Evolutionary conservation across 2,329 filamentous ascomycete genomes (phyloP), one percentile per base, ranked within the genome.

Genomic region (Talaromyces sp.): DNA sequence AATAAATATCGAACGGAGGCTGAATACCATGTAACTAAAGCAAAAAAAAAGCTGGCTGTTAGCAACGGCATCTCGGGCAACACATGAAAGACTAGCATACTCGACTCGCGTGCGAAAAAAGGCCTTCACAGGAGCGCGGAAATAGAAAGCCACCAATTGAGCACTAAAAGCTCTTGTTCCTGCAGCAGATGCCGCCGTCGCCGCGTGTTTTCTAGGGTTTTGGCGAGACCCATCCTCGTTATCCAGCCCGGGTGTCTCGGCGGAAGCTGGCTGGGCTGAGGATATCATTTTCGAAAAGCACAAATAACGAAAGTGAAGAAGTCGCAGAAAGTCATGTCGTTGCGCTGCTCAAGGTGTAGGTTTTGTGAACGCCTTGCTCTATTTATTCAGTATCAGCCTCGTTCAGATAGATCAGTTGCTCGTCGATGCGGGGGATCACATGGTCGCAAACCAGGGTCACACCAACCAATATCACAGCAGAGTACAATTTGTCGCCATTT

Each of bases 91-190:
- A 58, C 58, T 62, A 57, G 81, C 81, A 72, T 92, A 96, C 79
- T 97, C 92, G 64, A 97, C 91, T 61, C 92, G 81, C 1, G 90
- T 92, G 63, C 91, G 85, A 76, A 97, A 96, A 72, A 97, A 97
- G 17, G 92, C 90, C 76, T 96, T 96, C 57, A 92, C 89, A 0
- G 92, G 92, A 0, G 91, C 91, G 60, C 92, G 83, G 72, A 96
- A 97, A 77, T 96, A 97, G 68, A 96, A 96, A 26, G 91, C 88
- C 58, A 96, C 84, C 68, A 91, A 81, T 71, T 95, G 89, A 8
- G 91, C 89, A 67, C 88, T 92, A 64, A 96, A 74, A 29, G 92
- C 92, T 53, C 92, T 88, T 64, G 92, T 89, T 46, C 90, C 86
- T 24, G 92, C 92, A 4, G 92, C 92, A 24, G 90, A 92, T n/a